These are phyloP conservation scores for Leucaena leucocephala DNA, from an alignment of 306 rosid genomes.

Conservation along the genomic window DNA sequence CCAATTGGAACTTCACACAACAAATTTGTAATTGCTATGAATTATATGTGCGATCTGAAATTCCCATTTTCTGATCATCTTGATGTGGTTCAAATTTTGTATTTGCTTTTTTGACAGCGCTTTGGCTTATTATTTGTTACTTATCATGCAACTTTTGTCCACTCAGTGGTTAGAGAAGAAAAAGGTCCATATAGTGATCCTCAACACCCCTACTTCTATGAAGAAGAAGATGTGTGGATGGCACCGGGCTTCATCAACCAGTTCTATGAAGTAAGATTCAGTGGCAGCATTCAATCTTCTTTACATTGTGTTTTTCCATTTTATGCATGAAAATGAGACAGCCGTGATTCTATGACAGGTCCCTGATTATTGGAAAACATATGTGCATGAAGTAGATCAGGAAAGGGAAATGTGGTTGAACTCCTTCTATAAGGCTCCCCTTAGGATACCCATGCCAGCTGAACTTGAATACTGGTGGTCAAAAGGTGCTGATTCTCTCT, in stretches of 20 bases:
- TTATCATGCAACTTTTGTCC: constrained; percentile 30
- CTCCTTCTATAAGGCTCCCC: constrained; percentile 91
- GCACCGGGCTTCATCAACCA: constrained; percentile 97
- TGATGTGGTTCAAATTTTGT: constrained; percentile 7
- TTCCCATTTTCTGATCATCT: neutral
- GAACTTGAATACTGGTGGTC: constrained; percentile 97
- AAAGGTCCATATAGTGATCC: constrained; percentile 91
- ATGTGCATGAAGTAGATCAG: constrained; percentile 82
- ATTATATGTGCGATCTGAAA: neutral
- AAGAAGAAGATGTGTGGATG: constrained; percentile 97
- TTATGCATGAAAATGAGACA: constrained; percentile 23
- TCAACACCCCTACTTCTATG: constrained; percentile 92
- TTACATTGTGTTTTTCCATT: constrained; percentile 28
- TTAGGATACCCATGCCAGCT: constrained; percentile 95
- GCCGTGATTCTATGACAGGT: constrained; percentile 56
- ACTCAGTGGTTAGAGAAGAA: constrained; percentile 89
- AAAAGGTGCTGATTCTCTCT: constrained; percentile 50
- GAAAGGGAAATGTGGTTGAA: constrained; percentile 99
- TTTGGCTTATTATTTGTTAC: constrained; percentile 19
- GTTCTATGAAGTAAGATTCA: constrained; percentile 77
- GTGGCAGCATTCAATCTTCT: constrained; percentile 26
- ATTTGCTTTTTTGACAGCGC: neutral
- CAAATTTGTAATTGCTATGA: neutral
- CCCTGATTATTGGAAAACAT: constrained; percentile 91
- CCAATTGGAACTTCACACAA: constrained; percentile 24